Base-by-base conservation (phyloP, 2,329 filamentous ascomycete genomes). In the Trichoderma polysporum region DNA sequence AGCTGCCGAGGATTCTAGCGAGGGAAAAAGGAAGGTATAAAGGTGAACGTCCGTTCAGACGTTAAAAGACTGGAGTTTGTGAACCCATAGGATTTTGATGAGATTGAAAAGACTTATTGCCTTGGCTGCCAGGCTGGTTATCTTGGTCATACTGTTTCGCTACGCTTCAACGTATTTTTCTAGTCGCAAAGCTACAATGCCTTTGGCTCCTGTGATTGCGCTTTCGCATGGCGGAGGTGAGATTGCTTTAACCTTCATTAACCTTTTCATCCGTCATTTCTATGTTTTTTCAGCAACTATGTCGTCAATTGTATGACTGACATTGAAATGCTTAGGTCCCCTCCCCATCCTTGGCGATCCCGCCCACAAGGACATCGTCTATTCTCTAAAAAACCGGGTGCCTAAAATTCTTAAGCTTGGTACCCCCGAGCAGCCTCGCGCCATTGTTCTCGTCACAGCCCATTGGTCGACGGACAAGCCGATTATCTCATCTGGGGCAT, bases 261-360 rank as follows among this genome's bases (percentile, higher is more conserved):
- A n/a, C 22, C 19, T 4, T 29, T 19, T 25, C 41, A 47, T 29
- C 37, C 56, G 39, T 45, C 27, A 29, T 8, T n/a, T 22, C n/a
- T 13, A 17, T 13, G 2, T 6, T 12, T 22, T 19, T 9, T 22
- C n/a, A 12, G 3, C 29, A 19, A 22, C n/a, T 22, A 12, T n/a
- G 13, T 25, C 33, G 35, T 6, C n/a, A 15, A n/a, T 61, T 22
- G 9, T 39, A n/a, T 35, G 31, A 41, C 49, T 63, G 35, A 63
- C 25, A 25, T 25, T 41, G 37, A 27, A 53, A 52, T 3, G 10
- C 50, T 33, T 45, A 81, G 83, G 87, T 1, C 87, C 87, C 2
- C 79, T 89, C 80, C 87, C 87, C 4, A 66, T 88, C 19, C 78
- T 89, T 6, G 82, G 82, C 68, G 86, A 89, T 73, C 84, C 85